These are phyloP conservation scores for Melastoma candidum DNA, from an alignment of 441 rosid genomes.

Conservation along the genomic window DNA sequence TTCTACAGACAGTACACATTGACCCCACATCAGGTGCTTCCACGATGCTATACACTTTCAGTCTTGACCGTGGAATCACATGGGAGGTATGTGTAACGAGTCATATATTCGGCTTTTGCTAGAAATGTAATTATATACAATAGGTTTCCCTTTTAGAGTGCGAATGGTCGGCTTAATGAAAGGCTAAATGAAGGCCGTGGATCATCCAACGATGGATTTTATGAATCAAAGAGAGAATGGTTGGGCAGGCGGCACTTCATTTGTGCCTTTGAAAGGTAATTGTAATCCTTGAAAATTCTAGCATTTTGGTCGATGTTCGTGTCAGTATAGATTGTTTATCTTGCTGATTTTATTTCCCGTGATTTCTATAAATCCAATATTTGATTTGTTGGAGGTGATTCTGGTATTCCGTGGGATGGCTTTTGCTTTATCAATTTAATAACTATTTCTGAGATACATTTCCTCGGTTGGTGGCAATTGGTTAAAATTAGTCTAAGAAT, in stretches of 20 bases:
- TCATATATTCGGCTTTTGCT: constrained; percentile 2
- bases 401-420: too few relatives aligned
- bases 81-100: constrained; percentile 62
- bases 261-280: constrained; percentile 92
- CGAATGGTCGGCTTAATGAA: constrained; percentile 66
- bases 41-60: constrained; percentile 50
- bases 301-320: too few relatives aligned
- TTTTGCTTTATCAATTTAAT: too few relatives aligned
- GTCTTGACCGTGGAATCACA: constrained; percentile 84
- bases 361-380: too few relatives aligned
- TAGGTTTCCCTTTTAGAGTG: constrained; percentile 11
- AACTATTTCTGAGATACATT: too few relatives aligned
- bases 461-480: too few relatives aligned
- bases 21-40: constrained; percentile 77
- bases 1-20: constrained; percentile 8
- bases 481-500: too few relatives aligned
- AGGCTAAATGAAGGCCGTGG: constrained; percentile 32
- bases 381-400: too few relatives aligned
- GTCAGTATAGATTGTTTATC: too few relatives aligned
- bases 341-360: too few relatives aligned
- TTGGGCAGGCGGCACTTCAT: constrained; percentile 85
- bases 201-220: constrained; percentile 57
- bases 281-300: neutral
- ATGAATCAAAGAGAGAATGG: constrained; percentile 98
- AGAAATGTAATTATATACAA: constrained; percentile 4